Evolutionary conservation across 2,329 filamentous ascomycete species (phyloP).

Genomic region (Teratosphaeria zuluensis): DNA sequence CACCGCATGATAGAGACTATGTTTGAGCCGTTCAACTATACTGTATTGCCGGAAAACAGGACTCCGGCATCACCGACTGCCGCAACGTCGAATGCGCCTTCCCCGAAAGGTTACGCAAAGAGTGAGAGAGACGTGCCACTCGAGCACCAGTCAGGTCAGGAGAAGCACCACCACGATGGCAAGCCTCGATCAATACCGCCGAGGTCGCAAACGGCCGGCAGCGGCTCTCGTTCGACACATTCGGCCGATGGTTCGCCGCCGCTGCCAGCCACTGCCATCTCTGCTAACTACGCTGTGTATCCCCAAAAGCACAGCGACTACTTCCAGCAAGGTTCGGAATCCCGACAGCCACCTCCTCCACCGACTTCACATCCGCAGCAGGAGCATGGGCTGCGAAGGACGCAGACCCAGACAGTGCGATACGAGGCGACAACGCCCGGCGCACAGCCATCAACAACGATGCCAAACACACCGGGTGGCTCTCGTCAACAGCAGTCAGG

Average conservation of each 20-base stretch:
- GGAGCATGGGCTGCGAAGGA: conserved; percentile 2
- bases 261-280: conserved; percentile 20
- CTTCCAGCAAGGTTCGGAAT: conserved; percentile 6
- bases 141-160: background rate
- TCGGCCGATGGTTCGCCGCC: conserved; percentile 41
- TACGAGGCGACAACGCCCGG: conserved; percentile 17
- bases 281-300: conserved; percentile 6
- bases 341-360: conserved; percentile 1
- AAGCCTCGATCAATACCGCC: conserved; percentile 19
- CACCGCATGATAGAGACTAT: conserved; percentile 90
- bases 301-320: conserved; percentile 14
- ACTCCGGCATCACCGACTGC: conserved; percentile 9
- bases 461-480: conserved; percentile 15
- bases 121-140: conserved; percentile 10
- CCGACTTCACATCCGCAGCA: conserved; percentile 8
- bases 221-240: conserved; percentile 32
- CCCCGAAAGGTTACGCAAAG: conserved; percentile 5
- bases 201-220: conserved; percentile 29
- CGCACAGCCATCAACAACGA: conserved; percentile 10
- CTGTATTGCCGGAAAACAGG: conserved; percentile 65
- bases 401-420: conserved; percentile 17
- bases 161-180: conserved; percentile 6
- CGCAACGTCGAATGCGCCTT: conserved; percentile 3
- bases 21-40: conserved; percentile 95
- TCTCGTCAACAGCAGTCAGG: conserved; percentile 3